Conservation (phyloP, 352 stramenopile species). For the Blastocystis sp. region DNA sequence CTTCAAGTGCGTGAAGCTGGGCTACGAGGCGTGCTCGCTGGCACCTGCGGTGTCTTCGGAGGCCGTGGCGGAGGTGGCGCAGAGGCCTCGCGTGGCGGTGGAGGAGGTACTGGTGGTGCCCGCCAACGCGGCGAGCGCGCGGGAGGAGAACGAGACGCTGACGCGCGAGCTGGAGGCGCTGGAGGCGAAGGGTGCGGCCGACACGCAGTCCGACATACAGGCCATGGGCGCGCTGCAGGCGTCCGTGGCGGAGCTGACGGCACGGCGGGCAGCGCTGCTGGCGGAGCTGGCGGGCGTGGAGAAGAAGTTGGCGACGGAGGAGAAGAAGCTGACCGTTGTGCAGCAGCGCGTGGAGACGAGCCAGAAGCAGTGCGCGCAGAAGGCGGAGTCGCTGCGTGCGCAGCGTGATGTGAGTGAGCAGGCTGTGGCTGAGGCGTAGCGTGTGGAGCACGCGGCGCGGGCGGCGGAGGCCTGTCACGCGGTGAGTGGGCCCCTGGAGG, state of each 20-base stretch:
- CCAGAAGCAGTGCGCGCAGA: neutral
- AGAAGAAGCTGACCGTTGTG: neutral
- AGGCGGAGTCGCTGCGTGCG: slow-evolving; percentile 8
- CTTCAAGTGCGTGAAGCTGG: slow-evolving; percentile 16
- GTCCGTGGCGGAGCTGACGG: neutral
- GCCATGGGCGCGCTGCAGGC: neutral
- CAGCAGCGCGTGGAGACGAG: neutral
- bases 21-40: slow-evolving; percentile 14
- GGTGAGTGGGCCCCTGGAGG: neutral
- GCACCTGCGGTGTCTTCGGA: neutral
- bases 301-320: neutral
- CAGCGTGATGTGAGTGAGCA: neutral
- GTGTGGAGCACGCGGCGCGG: neutral
- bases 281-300: slow-evolving; percentile 35
- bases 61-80: neutral
- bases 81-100: neutral
- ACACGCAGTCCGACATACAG: neutral
- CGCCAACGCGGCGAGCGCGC: neutral
- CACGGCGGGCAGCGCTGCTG: slow-evolving; percentile 11
- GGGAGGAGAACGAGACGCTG: neutral
- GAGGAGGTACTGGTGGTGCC: neutral
- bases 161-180: neutral
- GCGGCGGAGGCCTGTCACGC: neutral
- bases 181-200: neutral
- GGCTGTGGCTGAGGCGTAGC: neutral